These are phyloP conservation scores for Globisporangium barbulae DNA, from an alignment of 352 stramenopile species.

Conservation along the genomic window DNA sequence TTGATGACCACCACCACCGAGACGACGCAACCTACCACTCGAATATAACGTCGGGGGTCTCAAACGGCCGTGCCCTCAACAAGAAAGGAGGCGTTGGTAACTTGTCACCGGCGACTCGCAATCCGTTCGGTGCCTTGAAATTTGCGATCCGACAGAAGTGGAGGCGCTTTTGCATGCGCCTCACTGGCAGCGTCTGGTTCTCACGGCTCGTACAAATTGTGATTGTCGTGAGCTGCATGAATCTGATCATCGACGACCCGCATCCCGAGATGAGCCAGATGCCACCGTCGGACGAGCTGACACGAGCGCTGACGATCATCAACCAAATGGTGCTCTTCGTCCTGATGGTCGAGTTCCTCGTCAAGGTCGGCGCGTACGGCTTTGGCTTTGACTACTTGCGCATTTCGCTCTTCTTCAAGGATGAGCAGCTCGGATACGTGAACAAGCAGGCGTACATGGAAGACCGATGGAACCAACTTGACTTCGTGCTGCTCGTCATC, in stretches of 20 bases:
- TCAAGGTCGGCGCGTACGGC: conserved; percentile 48
- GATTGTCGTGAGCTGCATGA: conserved; percentile 69
- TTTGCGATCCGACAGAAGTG: conserved; percentile 1
- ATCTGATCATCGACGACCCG: conserved; percentile 68
- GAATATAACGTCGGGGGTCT: conserved; percentile 4
- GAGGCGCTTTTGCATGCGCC: conserved; percentile 20
- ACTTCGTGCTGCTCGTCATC: conserved; percentile 55
- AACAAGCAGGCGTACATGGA: conserved; percentile 72
- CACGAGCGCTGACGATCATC: conserved; percentile 28
- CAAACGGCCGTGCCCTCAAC: conserved; percentile 5
- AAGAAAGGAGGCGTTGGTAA: background rate
- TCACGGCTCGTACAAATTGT: conserved; percentile 61
- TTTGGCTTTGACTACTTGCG: conserved; percentile 68
- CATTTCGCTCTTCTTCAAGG: conserved; percentile 52
- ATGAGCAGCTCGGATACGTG: conserved; percentile 64
- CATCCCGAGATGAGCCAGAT: conserved; percentile 55
- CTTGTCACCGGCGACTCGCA: background rate
- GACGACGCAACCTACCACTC: background rate
- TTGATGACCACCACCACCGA: conserved; percentile 42
- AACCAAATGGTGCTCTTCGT: conserved; percentile 50
- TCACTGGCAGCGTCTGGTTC: conserved; percentile 41
- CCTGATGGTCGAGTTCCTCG: conserved; percentile 55
- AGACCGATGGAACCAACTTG: conserved; percentile 74
- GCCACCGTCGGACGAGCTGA: conserved; percentile 32
- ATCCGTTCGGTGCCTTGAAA: background rate